Evolutionary conservation across 179 eudicot genomes (phyloP).

Genomic region (Sideroxylon spinosum): DNA sequence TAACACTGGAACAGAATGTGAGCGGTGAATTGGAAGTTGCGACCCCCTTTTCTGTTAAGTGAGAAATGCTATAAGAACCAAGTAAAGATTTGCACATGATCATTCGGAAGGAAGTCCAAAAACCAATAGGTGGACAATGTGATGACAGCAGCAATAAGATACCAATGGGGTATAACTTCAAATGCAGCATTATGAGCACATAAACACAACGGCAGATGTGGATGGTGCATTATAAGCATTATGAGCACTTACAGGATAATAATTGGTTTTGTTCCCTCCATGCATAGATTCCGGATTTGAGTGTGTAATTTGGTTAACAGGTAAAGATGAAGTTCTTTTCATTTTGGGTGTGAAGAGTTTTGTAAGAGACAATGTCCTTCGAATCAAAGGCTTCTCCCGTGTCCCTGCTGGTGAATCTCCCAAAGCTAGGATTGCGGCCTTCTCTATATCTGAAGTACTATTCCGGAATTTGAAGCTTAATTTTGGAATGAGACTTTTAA

Average conservation of each 20-base stretch:
- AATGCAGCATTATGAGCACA: neutral
- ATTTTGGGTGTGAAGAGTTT: constrained; percentile 54
- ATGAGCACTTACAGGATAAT: constrained; percentile 44
- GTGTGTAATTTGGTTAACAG: constrained; percentile 65
- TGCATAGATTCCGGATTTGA: constrained; percentile 86
- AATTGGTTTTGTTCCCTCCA: constrained; percentile 41
- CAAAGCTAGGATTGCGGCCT: constrained; percentile 57
- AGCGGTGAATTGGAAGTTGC: constrained; percentile 46
- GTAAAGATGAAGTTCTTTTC: constrained; percentile 68
- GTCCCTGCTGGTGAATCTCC: constrained; percentile 52
- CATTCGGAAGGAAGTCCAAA: neutral
- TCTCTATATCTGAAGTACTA: constrained; percentile 58
- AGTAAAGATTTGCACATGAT: neutral
- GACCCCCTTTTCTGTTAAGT: constrained; percentile 50
- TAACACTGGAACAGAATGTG: constrained; percentile 72
- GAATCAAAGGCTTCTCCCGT: constrained; percentile 40
- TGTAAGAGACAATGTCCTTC: constrained; percentile 58
- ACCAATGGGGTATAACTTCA: neutral
- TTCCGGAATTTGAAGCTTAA: constrained; percentile 74
- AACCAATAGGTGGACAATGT: neutral
- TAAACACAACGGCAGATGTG: constrained; percentile 6
- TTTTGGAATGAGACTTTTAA: constrained; percentile 66
- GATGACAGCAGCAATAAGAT: neutral
- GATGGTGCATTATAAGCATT: neutral
- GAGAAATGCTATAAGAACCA: constrained; percentile 8